Conservation (phyloP, 371 early-diverging fungal genomes). For the Mucor sp. region DNA sequence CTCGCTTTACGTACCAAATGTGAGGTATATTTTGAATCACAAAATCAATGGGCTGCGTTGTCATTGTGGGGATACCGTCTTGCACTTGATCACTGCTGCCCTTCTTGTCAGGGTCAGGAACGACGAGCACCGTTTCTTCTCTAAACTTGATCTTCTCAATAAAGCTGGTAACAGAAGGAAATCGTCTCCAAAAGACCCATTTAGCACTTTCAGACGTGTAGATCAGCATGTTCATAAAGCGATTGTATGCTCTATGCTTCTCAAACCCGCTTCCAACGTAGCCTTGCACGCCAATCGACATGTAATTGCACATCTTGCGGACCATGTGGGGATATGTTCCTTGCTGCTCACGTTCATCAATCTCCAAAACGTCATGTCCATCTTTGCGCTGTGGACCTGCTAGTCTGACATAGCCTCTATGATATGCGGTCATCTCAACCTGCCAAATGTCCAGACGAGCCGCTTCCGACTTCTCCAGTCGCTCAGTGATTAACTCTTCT, state of each 20-base stretch:
- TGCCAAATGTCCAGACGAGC: conserved; percentile 68
- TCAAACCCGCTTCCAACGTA: conserved; percentile 68
- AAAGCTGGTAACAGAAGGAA: conserved; percentile 57
- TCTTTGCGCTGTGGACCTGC: conserved; percentile 41
- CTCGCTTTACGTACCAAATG: conserved; percentile 25
- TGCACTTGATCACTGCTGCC: background rate
- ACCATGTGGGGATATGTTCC: conserved; percentile 14
- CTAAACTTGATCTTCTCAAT: conserved; percentile 40
- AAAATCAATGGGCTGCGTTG: conserved; percentile 41
- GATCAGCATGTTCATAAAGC: conserved; percentile 52
- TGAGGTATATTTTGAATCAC: conserved; percentile 51
- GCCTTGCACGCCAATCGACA: conserved; percentile 67
- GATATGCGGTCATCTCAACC: conserved; percentile 47
- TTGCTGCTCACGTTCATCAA: conserved; percentile 2
- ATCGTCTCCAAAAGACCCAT: conserved; percentile 58
- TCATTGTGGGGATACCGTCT: conserved; percentile 17
- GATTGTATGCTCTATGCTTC: conserved; percentile 55
- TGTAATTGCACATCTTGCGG: conserved; percentile 60
- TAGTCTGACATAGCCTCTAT: conserved; percentile 49
- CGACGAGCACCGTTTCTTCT: conserved; percentile 20
- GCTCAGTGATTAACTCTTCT: conserved; percentile 45
- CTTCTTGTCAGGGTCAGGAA: conserved; percentile 7
- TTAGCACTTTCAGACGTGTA: conserved; percentile 58
- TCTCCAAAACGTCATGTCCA: conserved; percentile 26
- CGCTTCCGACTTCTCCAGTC: conserved; percentile 56